Evolutionary conservation across 1,139 yeast species (phyloP).

Genomic region (Zygoascus meyerae): DNA sequence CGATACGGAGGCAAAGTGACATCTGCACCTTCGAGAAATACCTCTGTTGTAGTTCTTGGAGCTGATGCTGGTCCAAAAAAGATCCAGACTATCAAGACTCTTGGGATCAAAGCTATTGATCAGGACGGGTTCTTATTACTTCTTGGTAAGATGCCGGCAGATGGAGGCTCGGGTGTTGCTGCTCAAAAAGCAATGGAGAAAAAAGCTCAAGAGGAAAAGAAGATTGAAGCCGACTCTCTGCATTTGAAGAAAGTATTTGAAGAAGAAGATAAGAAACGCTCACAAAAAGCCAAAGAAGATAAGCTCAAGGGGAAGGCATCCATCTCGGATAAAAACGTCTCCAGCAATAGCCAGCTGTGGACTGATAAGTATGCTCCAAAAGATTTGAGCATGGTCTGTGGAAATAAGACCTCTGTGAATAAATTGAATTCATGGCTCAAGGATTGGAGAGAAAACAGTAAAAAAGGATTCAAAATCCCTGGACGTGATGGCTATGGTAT

Average conservation of each 20-base stretch:
- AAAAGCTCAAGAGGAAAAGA: conserved; percentile 59
- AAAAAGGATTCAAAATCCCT: conserved; percentile 49
- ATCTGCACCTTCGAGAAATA: conserved; percentile 76
- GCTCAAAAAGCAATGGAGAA: conserved; percentile 71
- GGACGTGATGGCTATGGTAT: conserved; percentile 53
- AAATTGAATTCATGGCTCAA: conserved; percentile 66
- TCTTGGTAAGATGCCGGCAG: conserved; percentile 76
- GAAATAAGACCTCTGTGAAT: conserved; percentile 72
- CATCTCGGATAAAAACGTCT: not conserved
- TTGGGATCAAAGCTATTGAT: conserved; percentile 72
- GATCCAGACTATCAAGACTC: conserved; percentile 67
- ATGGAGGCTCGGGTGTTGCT: conserved; percentile 77
- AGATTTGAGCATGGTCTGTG: conserved; percentile 70
- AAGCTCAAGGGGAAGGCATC: conserved; percentile 1
- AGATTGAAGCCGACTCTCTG: conserved; percentile 44
- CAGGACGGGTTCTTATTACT: conserved; percentile 81
- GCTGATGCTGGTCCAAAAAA: conserved; percentile 98
- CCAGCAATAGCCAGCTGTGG: conserved; percentile 50
- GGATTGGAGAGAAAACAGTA: conserved; percentile 64
- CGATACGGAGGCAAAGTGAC: conserved; percentile 93
- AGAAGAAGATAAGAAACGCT: conserved; percentile 24
- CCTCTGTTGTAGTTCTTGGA: conserved; percentile 86
- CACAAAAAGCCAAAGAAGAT: conserved; percentile 18
- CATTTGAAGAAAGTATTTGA: conserved; percentile 39
- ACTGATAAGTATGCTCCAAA: conserved; percentile 90